Base-by-base conservation (phyloP, 441 rosid genomes). In the Sinapis alba region DNA sequence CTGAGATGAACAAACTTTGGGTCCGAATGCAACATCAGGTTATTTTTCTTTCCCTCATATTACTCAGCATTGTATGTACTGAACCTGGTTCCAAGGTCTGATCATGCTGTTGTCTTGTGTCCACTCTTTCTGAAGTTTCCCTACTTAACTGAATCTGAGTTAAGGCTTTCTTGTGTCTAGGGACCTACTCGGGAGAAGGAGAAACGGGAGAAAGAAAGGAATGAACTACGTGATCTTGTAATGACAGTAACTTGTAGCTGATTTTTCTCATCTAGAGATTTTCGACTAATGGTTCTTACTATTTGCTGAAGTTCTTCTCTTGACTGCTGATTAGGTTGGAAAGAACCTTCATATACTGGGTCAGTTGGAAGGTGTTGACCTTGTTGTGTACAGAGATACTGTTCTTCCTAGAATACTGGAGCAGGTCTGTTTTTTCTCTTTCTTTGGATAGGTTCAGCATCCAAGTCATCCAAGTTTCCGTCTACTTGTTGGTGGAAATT, bases 11-110 rank as follows among this genome's bases (percentile, higher is more conserved):
- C 84, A 89, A 86, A 72, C 81, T 89, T 30, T 89, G 95, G 95
- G 95, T 89, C 80, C 86, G 92, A 80, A 86, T 89, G 95, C 95
- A 89, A 81, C 90, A 89, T 81, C 95, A 89, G 95, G 95, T 89
- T 88, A 79, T 90, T 75, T 71, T 82, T 74, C 81, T 78, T 85
- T 78, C 83, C 59, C 70, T 71, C 62, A 24, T 23, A 16, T 47
- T n/a, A n/a, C n/a, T 79, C 69, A 82, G 72, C 77, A 67, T 3
- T 69, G 63, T 81, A 75, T 82, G 69, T 75, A 75, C 72, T 65
- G 81, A 73, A 72, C 76, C 68, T 71, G 80, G 75, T 82, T 85
- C 85, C 76, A 85, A 77, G 85, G 80, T 84, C 78, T 86, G 82
- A 78, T 86, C 88, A 83, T 81, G 90, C 86, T 84, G 80, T 77